Percentiles rank a stretch among this genome's conserved stretches.
Evolutionary conservation across 768 basidiomycete species (phyloP).

Genomic region (Calocybe indica): DNA sequence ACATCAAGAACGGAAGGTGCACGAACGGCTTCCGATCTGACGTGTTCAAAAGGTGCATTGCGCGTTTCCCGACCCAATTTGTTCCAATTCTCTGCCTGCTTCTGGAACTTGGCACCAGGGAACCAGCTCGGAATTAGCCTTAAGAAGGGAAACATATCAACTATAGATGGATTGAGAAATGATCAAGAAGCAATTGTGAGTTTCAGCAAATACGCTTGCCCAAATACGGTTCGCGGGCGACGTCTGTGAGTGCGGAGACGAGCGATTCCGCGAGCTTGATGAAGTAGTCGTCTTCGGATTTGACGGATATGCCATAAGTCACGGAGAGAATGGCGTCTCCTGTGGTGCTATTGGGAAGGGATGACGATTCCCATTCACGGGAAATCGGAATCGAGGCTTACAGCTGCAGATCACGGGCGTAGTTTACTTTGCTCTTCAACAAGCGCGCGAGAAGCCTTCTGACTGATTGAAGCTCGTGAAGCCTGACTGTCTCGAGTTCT

Average conservation of each 20-base stretch:
- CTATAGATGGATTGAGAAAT: constrained; percentile 2
- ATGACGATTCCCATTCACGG: too few species aligned
- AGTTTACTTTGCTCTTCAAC: not conserved
- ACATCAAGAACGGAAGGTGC: too few species aligned
- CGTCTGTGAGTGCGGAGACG: not conserved
- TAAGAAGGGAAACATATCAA: constrained; percentile 9
- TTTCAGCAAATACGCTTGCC: not conserved
- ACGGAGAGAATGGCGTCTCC: not conserved
- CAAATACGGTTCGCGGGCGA: constrained; percentile 1
- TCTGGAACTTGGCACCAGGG: constrained; percentile 17
- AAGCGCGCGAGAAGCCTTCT: not conserved
- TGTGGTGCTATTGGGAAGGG: not conserved
- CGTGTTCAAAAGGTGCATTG: not conserved
- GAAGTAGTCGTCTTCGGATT: not conserved
- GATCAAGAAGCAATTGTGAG: not conserved
- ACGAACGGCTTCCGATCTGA: not conserved
- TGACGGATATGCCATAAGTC: too few species aligned
- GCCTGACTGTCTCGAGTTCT: not conserved
- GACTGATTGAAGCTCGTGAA: not conserved
- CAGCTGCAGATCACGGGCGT: not conserved
- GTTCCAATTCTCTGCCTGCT: not conserved
- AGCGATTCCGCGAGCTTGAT: not conserved
- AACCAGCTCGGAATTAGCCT: constrained; percentile 27
- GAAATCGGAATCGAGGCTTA: too few species aligned
- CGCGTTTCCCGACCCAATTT: not conserved